A percentile compares a stretch with the other conserved stretches of the same genome.
Evolutionary conservation across 192 early-diverging fungal species (phyloP).

Genomic region (Neocallimastix lanati): DNA sequence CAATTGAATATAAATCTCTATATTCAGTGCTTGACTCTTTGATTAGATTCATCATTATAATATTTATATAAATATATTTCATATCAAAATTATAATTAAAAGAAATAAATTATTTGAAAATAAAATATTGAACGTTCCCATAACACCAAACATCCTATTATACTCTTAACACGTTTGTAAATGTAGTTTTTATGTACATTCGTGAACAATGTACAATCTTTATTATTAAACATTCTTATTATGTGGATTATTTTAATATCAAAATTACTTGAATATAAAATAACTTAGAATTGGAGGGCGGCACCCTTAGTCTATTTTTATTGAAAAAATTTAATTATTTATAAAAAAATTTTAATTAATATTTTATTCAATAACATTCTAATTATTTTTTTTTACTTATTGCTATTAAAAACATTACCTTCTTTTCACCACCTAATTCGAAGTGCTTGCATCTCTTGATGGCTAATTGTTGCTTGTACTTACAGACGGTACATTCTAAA

Average conservation of each 20-base stretch:
- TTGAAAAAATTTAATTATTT: too few species aligned
- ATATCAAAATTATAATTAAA: too few species aligned
- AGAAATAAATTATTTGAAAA: too few species aligned
- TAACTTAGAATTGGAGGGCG: constrained; percentile 65
- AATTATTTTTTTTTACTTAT: too few species aligned
- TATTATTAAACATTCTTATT: background rate
- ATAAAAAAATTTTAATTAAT: too few species aligned
- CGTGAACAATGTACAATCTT: background rate
- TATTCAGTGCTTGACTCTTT: background rate
- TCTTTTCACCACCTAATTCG: constrained; percentile 99
- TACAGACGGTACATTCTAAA: constrained; percentile 96
- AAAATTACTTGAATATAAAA: background rate
- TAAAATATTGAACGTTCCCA: too few species aligned
- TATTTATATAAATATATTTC: background rate
- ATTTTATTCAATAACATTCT: too few species aligned
- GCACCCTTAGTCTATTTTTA: constrained; percentile 44
- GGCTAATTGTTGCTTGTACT: constrained; percentile 91
- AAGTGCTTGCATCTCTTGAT: constrained; percentile 99
- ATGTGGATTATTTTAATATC: background rate
- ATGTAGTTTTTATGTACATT: background rate
- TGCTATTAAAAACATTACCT: constrained; percentile 42
- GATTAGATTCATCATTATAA: background rate
- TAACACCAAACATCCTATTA: background rate
- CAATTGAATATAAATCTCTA: background rate
- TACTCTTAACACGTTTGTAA: background rate